Conservation (phyloP, 2,329 filamentous ascomycete genomes). For the Xylaria sp. region DNA sequence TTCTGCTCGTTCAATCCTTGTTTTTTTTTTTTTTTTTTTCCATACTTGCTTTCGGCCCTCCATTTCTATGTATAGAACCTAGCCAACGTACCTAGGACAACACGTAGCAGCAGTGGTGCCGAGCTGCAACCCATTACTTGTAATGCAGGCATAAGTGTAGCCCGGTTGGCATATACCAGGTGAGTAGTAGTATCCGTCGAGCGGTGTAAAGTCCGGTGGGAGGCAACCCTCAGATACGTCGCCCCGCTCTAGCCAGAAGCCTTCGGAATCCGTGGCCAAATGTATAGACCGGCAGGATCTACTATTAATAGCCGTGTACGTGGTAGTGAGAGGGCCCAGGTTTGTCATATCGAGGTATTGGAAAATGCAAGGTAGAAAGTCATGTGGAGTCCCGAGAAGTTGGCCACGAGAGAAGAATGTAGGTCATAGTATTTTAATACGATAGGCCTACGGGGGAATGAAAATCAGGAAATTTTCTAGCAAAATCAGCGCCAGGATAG, state of each 20-base stretch:
- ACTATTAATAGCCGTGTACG: conserved; percentile 4
- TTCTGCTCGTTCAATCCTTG: background rate
- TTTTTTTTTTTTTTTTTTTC: background rate
- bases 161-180: conserved; percentile 21
- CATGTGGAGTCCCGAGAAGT: background rate
- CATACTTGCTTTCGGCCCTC: background rate
- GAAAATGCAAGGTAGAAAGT: background rate
- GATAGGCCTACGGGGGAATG: too few species aligned
- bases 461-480: background rate
- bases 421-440: too few species aligned
- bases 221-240: conserved; percentile 2
- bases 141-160: conserved; percentile 36
- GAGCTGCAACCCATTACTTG: conserved; percentile 6
- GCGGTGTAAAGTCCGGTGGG: conserved; percentile 6
- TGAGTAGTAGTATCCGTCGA: conserved; percentile 20
- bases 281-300: conserved; percentile 6
- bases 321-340: conserved; percentile 15
- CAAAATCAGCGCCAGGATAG: background rate
- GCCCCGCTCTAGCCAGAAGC: conserved; percentile 18
- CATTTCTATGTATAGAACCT: too few species aligned
- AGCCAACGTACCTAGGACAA: conserved; percentile 3
- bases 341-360: conserved; percentile 4
- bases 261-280: conserved; percentile 10
- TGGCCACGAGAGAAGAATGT: too few species aligned
- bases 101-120: conserved; percentile 1